A percentile compares a stretch with the other conserved stretches of the same genome.
These are phyloP conservation scores for Pontederia crassipes DNA, from an alignment of 176 grass and related monocot species.

Conservation along the genomic window DNA sequence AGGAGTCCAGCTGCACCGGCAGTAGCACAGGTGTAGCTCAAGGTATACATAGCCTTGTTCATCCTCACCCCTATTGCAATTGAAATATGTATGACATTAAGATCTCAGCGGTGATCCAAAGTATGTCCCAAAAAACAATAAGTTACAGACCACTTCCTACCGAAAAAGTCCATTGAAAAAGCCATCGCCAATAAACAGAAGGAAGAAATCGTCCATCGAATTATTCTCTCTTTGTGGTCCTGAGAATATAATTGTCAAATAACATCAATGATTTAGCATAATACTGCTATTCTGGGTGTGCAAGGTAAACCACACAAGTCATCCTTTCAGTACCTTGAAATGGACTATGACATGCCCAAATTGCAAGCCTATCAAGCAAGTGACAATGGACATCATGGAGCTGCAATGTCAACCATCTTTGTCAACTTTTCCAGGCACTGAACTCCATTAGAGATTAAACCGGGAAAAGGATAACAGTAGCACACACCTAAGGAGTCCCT, in stretches of 20 bases:
- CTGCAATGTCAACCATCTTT: conserved; percentile 21
- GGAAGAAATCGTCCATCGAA: conserved; percentile 46
- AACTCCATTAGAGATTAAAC: background rate
- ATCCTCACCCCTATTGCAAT: conserved; percentile 42
- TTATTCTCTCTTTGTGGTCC: conserved; percentile 42
- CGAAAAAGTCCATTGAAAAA: conserved; percentile 41
- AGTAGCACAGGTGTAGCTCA: conserved; percentile 67
- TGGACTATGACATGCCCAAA: conserved; percentile 80
- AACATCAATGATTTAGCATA: too few species aligned
- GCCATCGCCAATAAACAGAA: conserved; percentile 43
- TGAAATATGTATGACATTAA: background rate
- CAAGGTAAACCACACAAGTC: background rate
- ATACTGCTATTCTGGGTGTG: too few species aligned
- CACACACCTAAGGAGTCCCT: conserved; percentile 79
- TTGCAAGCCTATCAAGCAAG: conserved; percentile 88
- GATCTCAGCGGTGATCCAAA: background rate
- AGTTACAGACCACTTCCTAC: conserved; percentile 17
- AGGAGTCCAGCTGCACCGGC: conserved; percentile 49
- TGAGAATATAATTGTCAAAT: conserved; percentile 16
- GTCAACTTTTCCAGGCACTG: background rate
- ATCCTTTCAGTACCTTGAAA: conserved; percentile 45
- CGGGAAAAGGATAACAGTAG: background rate
- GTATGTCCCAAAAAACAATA: background rate
- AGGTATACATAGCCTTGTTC: conserved; percentile 69
- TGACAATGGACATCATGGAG: conserved; percentile 84